These are phyloP conservation scores for Flaveria sonorensis DNA, from an alignment of 129 eudicot genomes.

Conservation along the genomic window DNA sequence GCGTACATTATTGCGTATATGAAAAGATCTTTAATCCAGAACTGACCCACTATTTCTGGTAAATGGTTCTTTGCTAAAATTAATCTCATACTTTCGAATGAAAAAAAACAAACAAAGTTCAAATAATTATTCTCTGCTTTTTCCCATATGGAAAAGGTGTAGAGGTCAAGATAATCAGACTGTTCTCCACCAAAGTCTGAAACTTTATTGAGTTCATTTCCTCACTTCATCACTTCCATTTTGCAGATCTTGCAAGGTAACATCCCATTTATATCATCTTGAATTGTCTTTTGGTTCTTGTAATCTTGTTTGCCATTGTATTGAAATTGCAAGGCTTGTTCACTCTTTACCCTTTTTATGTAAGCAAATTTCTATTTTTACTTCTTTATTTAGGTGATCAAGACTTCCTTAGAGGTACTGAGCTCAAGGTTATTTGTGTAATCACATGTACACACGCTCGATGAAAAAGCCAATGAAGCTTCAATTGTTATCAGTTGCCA, in stretches of 20 bases:
- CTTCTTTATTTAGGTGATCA: constrained; percentile 41
- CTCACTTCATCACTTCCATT: constrained; percentile 27
- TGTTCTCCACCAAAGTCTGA: constrained; percentile 22
- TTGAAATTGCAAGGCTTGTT: background rate
- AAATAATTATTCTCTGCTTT: constrained; percentile 38
- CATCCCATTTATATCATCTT: background rate
- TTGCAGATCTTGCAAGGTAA: constrained; percentile 38
- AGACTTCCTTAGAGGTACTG: constrained; percentile 22
- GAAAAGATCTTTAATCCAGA: constrained; percentile 2
- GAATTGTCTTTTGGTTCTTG: background rate
- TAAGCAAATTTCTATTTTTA: constrained; percentile 19
- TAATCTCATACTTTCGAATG: constrained; percentile 20
- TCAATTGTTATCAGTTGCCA: constrained; percentile 35
- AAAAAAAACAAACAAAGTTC: constrained; percentile 29
- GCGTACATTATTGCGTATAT: constrained; percentile 10
- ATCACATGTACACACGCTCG: background rate
- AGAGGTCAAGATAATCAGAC: constrained; percentile 18
- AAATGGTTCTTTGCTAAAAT: constrained; percentile 7
- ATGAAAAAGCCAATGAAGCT: constrained; percentile 25
- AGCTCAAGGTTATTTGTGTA: constrained; percentile 5
- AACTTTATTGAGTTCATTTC: constrained; percentile 24
- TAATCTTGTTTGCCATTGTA: background rate
- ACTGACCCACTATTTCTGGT: constrained; percentile 1
- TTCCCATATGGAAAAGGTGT: constrained; percentile 14
- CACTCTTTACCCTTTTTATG: background rate